phyloP scores from a whole-genome alignment of 768 basidiomycete species.

The Dioszegia crocea region DNA sequence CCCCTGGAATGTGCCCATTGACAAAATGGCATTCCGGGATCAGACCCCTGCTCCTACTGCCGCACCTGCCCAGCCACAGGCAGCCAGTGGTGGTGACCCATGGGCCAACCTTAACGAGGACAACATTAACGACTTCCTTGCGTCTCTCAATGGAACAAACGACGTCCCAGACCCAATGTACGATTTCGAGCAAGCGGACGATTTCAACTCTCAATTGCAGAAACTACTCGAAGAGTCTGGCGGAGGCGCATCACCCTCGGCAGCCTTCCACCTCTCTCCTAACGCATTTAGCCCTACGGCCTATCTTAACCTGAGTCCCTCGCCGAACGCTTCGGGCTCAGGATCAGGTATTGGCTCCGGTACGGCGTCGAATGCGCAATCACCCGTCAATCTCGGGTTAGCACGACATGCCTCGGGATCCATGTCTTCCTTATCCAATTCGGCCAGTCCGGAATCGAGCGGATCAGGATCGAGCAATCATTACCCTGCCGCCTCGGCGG shows the following conservation, averaged over 20 bases:
- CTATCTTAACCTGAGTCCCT: slow-evolving; percentile 46
- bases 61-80: neutral
- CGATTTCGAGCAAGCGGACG: slow-evolving; percentile 22
- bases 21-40: slow-evolving; percentile 29
- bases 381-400: slow-evolving; percentile 4
- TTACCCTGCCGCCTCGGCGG: neutral
- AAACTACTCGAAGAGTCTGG: slow-evolving; percentile 21
- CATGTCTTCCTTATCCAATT: slow-evolving; percentile 13
- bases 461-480: slow-evolving; percentile 2
- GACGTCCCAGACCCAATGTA: slow-evolving; percentile 4
- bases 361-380: slow-evolving; percentile 18
- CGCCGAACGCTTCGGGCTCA: slow-evolving; percentile 21
- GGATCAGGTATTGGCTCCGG: neutral
- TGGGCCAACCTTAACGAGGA: slow-evolving; percentile 33
- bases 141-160: slow-evolving; percentile 19
- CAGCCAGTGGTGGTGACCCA: neutral
- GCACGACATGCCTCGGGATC: slow-evolving; percentile 10
- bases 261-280: slow-evolving; percentile 16
- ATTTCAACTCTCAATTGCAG: slow-evolving; percentile 33
- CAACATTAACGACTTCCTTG: slow-evolving; percentile 38
- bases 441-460: slow-evolving; percentile 20
- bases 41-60: slow-evolving; percentile 1
- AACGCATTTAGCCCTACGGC: slow-evolving; percentile 39
- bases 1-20: neutral
- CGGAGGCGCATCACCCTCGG: slow-evolving; percentile 10